phyloP scores from a whole-genome alignment of 768 basidiomycete genomes.

The Scleroderma bovista region DNA sequence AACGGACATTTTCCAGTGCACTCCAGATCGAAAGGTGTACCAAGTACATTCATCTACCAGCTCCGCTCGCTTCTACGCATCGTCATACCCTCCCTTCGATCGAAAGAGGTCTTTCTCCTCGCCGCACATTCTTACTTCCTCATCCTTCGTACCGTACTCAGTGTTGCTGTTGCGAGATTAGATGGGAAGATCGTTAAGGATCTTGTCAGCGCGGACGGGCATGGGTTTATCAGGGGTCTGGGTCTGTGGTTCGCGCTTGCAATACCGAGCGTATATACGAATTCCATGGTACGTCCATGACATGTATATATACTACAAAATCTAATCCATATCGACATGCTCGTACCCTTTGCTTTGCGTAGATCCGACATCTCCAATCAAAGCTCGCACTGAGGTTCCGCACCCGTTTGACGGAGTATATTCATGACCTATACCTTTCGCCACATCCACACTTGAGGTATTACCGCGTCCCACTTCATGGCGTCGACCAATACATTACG shows the following conservation, averaged over 20 bases:
- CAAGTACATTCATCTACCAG: slow-evolving; percentile 64
- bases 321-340: background rate
- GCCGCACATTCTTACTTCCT: slow-evolving; percentile 80
- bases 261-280: slow-evolving; percentile 91
- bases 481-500: slow-evolving; percentile 89
- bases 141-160: slow-evolving; percentile 79
- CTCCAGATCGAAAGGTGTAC: slow-evolving; percentile 57
- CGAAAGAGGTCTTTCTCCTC: slow-evolving; percentile 71
- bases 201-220: slow-evolving; percentile 80
- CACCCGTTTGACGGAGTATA: slow-evolving; percentile 84
- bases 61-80: slow-evolving; percentile 70
- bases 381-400: slow-evolving; percentile 79
- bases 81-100: slow-evolving; percentile 55
- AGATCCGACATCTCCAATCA: slow-evolving; percentile 88
- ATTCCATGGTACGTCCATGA: slow-evolving; percentile 66
- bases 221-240: slow-evolving; percentile 77
- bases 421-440: slow-evolving; percentile 88
- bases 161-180: slow-evolving; percentile 79
- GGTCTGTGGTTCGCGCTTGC: slow-evolving; percentile 87
- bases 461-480: slow-evolving; percentile 59
- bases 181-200: slow-evolving; percentile 89
- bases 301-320: background rate
- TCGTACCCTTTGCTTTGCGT: background rate
- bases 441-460: slow-evolving; percentile 67
- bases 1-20: slow-evolving; percentile 4